Evolutionary conservation across 1,139 yeast species (phyloP).

Genomic region (Candida anutae): DNA sequence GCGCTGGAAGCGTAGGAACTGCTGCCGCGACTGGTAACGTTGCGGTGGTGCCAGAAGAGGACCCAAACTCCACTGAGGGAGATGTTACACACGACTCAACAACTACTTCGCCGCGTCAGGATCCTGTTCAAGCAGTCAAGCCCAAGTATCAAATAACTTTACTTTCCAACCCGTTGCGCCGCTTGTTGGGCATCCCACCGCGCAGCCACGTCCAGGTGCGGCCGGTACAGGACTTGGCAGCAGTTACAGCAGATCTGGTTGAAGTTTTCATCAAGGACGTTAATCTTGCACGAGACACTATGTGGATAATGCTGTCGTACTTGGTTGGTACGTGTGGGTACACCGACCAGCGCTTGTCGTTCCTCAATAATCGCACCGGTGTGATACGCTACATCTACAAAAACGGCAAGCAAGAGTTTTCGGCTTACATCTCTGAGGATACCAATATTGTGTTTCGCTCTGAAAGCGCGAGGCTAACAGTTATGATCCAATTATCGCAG

Average conservation of each 20-base stretch:
- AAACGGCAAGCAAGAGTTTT: constrained; percentile 58
- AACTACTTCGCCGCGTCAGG: constrained; percentile 1
- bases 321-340: constrained; percentile 61
- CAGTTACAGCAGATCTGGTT: constrained; percentile 68
- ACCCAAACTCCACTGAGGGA: neutral
- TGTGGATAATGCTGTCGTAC: constrained; percentile 76
- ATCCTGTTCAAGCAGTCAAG: constrained; percentile 6
- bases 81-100: neutral
- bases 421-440: constrained; percentile 59
- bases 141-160: constrained; percentile 43
- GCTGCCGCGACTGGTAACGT: too few relatives aligned
- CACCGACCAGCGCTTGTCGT: constrained; percentile 56
- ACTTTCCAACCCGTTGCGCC: constrained; percentile 54
- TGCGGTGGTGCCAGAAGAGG: constrained; percentile 1
- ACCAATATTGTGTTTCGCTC: constrained; percentile 84
- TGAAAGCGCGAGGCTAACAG: constrained; percentile 78
- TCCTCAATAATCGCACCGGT: constrained; percentile 53
- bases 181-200: constrained; percentile 56
- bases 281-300: constrained; percentile 80
- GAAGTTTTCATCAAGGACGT: constrained; percentile 80
- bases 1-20: too few relatives aligned
- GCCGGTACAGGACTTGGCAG: constrained; percentile 23
- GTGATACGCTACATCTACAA: constrained; percentile 61
- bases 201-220: constrained; percentile 54
- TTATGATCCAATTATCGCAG: constrained; percentile 78